A percentile compares a stretch with the other conserved stretches of the same genome.
Conservation (phyloP, 768 basidiomycete genomes). For the Lyophyllum decastes region DNA sequence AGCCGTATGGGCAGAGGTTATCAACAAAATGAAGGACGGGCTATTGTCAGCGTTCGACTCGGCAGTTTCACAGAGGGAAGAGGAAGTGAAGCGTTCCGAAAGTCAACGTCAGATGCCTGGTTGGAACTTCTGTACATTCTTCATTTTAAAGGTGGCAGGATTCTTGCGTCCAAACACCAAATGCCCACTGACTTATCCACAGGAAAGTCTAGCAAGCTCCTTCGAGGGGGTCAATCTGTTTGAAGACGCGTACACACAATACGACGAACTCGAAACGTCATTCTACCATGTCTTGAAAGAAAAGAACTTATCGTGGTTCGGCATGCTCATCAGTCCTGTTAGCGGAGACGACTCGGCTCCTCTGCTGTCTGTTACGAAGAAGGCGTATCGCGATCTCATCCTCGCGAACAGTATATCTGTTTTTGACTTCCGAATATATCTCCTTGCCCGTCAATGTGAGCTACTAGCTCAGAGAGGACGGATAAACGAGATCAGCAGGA, state of each 20-base stretch:
- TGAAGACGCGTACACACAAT: constrained; percentile 88
- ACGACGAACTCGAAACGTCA: constrained; percentile 87
- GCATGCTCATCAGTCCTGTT: constrained; percentile 71
- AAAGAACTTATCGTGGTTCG: constrained; percentile 91
- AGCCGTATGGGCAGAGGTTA: constrained; percentile 83
- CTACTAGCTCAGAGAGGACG: constrained; percentile 71
- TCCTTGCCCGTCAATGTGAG: constrained; percentile 83
- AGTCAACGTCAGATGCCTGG: constrained; percentile 90
- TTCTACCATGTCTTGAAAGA: constrained; percentile 78
- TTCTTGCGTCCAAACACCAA: constrained; percentile 3
- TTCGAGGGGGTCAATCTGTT: constrained; percentile 88
- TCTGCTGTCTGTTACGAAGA: constrained; percentile 75
- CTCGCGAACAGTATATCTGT: constrained; percentile 88
- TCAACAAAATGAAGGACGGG: constrained; percentile 88
- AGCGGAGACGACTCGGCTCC: constrained; percentile 79
- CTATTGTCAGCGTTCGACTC: constrained; percentile 82
- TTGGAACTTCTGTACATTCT: constrained; percentile 99
- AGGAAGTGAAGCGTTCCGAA: constrained; percentile 89
- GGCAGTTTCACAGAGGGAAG: constrained; percentile 77
- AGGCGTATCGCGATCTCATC: constrained; percentile 88
- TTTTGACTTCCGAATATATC: constrained; percentile 91
- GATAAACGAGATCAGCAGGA: constrained; percentile 69
- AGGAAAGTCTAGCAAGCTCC: constrained; percentile 94
- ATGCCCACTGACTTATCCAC: constrained; percentile 14
- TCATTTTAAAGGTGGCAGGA: constrained; percentile 78